Base-by-base conservation (phyloP, 768 basidiomycete species). In the Xanthoconium purpureum region DNA sequence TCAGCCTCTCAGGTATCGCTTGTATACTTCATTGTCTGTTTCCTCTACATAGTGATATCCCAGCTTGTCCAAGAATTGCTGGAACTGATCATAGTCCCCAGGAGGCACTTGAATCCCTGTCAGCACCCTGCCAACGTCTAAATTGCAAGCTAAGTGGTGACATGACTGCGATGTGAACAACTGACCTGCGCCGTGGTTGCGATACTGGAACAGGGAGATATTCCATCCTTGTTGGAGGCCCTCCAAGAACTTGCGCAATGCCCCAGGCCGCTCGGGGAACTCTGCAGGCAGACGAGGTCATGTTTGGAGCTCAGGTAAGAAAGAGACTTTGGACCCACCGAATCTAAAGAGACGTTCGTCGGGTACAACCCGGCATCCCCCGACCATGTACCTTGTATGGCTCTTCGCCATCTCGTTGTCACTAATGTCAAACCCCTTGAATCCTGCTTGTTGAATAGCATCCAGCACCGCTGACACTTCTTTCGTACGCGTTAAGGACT, bases 391-490 rank as follows among this genome's bases (percentile, higher is more conserved):
- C 35, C 96, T 81, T 8, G 87, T 85, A 67, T 99, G 97, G 62
- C 85, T 90, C 72, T 99, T 99, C 2, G 94, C 94, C 68, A 98
- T 77, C 74, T 99, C 97, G 63, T 98, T 85, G 65, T 98, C 91
- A 61, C 91, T 93, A 65, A 99, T 87, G 68, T 99, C 97, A 59
- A 78, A 79, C 7, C 88, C 94, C 50, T 84, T 80, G 88, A 98
- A 95, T 45, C 85, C 88, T 35, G 77, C 74, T 30, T 73, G 72
- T 63, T 80, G 75, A n/a, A 98, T 78, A 4, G 81, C 77, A 0
- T 74, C 68, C 9, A 95, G 74, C 30, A 98, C 78, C 18, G 78
- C 77, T 8, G 75, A 62, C 12, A 92, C 87, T 71, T 93, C 91
- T 42, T 74, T 73, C 42, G 75, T 66, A 14, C 91, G 80, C 1